These are phyloP conservation scores for Arthroderma uncinatum DNA, from an alignment of 2,329 filamentous ascomycete genomes.

Conservation along the genomic window DNA sequence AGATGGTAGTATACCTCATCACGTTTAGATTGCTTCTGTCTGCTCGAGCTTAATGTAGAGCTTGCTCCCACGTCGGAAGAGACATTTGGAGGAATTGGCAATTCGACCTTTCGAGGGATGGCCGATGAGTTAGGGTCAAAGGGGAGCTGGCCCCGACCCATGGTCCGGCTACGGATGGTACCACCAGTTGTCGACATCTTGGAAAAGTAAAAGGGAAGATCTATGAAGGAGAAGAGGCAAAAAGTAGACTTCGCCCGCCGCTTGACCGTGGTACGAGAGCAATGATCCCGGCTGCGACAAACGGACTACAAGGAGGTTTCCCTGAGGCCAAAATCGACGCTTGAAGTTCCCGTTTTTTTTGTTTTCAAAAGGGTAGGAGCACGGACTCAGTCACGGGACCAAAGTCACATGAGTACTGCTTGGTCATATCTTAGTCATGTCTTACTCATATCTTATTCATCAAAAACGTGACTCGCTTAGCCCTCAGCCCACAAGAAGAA, in stretches of 20 bases:
- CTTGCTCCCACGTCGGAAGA: conserved; percentile 42
- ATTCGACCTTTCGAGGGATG: conserved; percentile 52
- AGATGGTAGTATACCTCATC: conserved; percentile 65
- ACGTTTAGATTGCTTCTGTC: conserved; percentile 91
- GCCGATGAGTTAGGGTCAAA: conserved; percentile 44
- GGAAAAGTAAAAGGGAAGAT: conserved; percentile 15
- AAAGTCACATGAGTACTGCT: background rate
- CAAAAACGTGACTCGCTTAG: conserved; percentile 1
- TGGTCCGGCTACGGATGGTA: conserved; percentile 45
- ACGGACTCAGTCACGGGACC: background rate
- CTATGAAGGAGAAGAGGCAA: background rate
- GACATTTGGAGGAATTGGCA: conserved; percentile 28
- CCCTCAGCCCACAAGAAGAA: conserved; percentile 11
- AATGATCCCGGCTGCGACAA: too few species aligned
- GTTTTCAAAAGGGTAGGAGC: conserved; percentile 2
- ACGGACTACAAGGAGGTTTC: background rate
- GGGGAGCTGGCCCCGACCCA: conserved; percentile 44
- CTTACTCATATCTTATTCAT: background rate
- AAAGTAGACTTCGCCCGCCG: background rate
- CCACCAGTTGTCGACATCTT: conserved; percentile 48
- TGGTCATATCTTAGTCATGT: background rate
- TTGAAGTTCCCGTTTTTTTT: background rate
- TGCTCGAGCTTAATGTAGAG: conserved; percentile 78
- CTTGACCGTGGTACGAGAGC: too few species aligned
- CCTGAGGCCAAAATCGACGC: too few species aligned